Evolutionary conservation across 2,329 filamentous ascomycete genomes (phyloP).

Genomic region (Westerdykella sp.): DNA sequence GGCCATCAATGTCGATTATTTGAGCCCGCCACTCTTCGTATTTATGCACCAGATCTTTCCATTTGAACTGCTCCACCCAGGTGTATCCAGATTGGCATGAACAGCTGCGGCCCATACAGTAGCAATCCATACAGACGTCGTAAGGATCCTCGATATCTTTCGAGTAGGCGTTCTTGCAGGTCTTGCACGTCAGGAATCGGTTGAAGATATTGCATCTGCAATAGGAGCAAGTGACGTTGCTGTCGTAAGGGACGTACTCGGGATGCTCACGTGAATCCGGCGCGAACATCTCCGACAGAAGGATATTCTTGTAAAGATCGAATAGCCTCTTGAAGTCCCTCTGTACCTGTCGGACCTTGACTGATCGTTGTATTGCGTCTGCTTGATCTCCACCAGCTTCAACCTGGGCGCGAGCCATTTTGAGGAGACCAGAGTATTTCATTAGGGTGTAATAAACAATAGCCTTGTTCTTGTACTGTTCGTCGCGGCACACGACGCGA

Average conservation of each 20-base stretch:
- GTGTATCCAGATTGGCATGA: slow-evolving; percentile 75
- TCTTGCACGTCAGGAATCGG: slow-evolving; percentile 84
- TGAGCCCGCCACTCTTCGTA: slow-evolving; percentile 79
- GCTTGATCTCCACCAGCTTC: slow-evolving; percentile 38
- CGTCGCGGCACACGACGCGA: slow-evolving; percentile 86
- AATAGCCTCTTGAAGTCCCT: slow-evolving; percentile 80
- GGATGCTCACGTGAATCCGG: slow-evolving; percentile 60
- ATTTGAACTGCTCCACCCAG: slow-evolving; percentile 92
- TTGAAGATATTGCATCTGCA: slow-evolving; percentile 97
- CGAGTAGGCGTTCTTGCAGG: slow-evolving; percentile 63
- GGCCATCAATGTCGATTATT: slow-evolving; percentile 65
- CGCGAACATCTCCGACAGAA: slow-evolving; percentile 82
- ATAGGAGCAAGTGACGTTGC: slow-evolving; percentile 91
- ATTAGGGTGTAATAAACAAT: slow-evolving; percentile 83
- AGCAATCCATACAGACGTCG: slow-evolving; percentile 97
- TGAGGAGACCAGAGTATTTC: slow-evolving; percentile 62
- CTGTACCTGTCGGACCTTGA: slow-evolving; percentile 63
- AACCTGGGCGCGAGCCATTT: slow-evolving; percentile 54
- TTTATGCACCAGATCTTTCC: slow-evolving; percentile 67
- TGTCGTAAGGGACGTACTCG: slow-evolving; percentile 76
- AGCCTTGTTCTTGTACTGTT: slow-evolving; percentile 98
- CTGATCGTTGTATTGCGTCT: slow-evolving; percentile 31
- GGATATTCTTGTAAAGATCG: slow-evolving; percentile 65
- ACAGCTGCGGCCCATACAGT: slow-evolving; percentile 93
- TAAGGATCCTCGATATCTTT: slow-evolving; percentile 77